These are phyloP conservation scores for Biancaea sappan DNA, from an alignment of 306 rosid genomes.

Conservation along the genomic window DNA sequence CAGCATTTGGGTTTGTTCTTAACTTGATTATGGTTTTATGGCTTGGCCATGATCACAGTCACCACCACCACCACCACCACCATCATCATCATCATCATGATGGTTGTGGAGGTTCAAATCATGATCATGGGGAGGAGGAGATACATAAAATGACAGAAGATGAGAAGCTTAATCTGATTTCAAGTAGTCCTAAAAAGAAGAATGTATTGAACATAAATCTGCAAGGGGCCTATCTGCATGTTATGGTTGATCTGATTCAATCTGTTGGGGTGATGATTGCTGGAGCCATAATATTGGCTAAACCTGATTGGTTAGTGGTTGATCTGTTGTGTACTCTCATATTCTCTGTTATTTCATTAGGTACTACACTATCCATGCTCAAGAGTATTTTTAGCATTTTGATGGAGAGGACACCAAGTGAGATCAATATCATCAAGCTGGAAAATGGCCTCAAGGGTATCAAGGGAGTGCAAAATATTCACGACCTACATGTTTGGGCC, in stretches of 20 bases:
- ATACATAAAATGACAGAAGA: slow-evolving; percentile 41
- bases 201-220: slow-evolving; percentile 64
- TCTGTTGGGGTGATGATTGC: slow-evolving; percentile 94
- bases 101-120: slow-evolving; percentile 23
- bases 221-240: slow-evolving; percentile 95
- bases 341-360: slow-evolving; percentile 70
- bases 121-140: slow-evolving; percentile 48
- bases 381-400: slow-evolving; percentile 61
- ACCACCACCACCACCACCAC: slow-evolving; percentile 55
- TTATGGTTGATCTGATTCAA: slow-evolving; percentile 86
- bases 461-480: slow-evolving; percentile 70
- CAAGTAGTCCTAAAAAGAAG: slow-evolving; percentile 38
- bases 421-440: slow-evolving; percentile 55
- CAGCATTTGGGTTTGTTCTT: slow-evolving; percentile 78
- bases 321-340: slow-evolving; percentile 77
- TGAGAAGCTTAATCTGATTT: slow-evolving; percentile 50
- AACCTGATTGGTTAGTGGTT: slow-evolving; percentile 74
- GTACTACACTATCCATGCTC: slow-evolving; percentile 74
- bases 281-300: slow-evolving; percentile 77
- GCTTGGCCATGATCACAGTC: slow-evolving; percentile 76
- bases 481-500: slow-evolving; percentile 89
- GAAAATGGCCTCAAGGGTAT: slow-evolving; percentile 63
- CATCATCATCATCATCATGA: slow-evolving; percentile 32
- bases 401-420: slow-evolving; percentile 72
- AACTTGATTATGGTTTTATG: slow-evolving; percentile 78